Base-by-base conservation (phyloP, 192 early-diverging fungal genomes). In the Backusella sp. region DNA sequence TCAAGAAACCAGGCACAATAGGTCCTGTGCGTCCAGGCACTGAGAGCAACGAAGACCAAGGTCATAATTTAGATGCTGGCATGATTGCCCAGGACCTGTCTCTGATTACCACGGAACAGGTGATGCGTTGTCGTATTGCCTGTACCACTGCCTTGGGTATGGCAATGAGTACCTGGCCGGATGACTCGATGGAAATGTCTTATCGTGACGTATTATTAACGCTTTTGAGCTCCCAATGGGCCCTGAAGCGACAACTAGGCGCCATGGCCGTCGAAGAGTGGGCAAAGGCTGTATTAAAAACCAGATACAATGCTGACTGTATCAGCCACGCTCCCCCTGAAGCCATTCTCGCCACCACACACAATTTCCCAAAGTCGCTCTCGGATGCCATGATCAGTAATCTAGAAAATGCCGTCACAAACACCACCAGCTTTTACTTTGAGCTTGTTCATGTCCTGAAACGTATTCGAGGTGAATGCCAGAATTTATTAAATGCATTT, bases 71-170 rank as follows among this genome's bases (percentile, higher is more conserved):
- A 36, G 98, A 99, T 76, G 83, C 88, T 44, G 94, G 94, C 19
- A 98, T 99, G 96, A 82, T 95, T 30, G 84, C 88, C 65, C 96
- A 98, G 78, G 98, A 99, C 79, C 80, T 98, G 62, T 92, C 93
- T 1, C 79, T 99, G 41, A 86, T 99, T 1, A 82, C 90, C 1
- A 82, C 83, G 21, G 93, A 93, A 17, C 88, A 90, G 28, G 87
- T 99, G 30, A 85, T 96, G 71, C 91, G 93, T 28, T 94, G 96
- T 19, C 90, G 98, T 23, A 77, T 97, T 21, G 86, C 88, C 0
- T 94, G 91, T 3, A 90, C 92, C 14, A 90, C 88, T 1, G 94
- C 94, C 0, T 86, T 99, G 9, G 98, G 98, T 8, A 86, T 86
- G 69, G 76, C 95, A 36, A 87, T 90, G 66, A 88, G 90, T 0